These are phyloP conservation scores for Triticum aestivum DNA, from an alignment of 176 grass and related monocot species.

Conservation along the genomic window DNA sequence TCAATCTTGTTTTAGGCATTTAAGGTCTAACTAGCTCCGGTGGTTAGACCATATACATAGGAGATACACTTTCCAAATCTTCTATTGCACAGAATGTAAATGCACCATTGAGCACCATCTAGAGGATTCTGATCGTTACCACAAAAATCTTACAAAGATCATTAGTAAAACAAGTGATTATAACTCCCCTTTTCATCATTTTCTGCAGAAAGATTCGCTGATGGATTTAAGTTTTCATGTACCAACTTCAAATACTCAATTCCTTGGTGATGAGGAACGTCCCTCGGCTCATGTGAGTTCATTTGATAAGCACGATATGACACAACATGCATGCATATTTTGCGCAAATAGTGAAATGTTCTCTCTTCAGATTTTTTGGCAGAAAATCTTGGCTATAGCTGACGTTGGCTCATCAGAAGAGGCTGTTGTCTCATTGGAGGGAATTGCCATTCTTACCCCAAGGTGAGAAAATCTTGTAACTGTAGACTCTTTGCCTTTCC, in stretches of 20 bases:
- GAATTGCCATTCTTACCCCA: constrained; percentile 94
- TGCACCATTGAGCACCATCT: background rate
- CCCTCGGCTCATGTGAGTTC: constrained; percentile 74
- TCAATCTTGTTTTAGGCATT: background rate
- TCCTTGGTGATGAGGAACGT: constrained; percentile 72
- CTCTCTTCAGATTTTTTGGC: constrained; percentile 74
- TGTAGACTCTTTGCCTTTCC: background rate
- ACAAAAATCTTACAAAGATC: background rate
- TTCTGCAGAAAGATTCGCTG: constrained; percentile 81
- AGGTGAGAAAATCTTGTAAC: constrained; percentile 48
- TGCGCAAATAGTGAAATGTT: constrained; percentile 4
- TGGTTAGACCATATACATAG: constrained; percentile 1
- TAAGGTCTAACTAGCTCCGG: background rate
- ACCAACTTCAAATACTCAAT: constrained; percentile 74
- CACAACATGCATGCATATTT: background rate
- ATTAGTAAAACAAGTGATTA: background rate
- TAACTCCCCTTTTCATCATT: constrained; percentile 18
- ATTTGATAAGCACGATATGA: background rate
- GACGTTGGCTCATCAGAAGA: constrained; percentile 84
- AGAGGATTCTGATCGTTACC: background rate
- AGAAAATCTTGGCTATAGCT: constrained; percentile 47
- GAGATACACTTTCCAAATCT: background rate
- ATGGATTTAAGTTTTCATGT: constrained; percentile 98
- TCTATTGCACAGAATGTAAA: background rate
- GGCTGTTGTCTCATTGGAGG: constrained; percentile 86